phyloP scores from a whole-genome alignment of 1,284 basidiomycete species.

The Rhodotorula sp. region DNA sequence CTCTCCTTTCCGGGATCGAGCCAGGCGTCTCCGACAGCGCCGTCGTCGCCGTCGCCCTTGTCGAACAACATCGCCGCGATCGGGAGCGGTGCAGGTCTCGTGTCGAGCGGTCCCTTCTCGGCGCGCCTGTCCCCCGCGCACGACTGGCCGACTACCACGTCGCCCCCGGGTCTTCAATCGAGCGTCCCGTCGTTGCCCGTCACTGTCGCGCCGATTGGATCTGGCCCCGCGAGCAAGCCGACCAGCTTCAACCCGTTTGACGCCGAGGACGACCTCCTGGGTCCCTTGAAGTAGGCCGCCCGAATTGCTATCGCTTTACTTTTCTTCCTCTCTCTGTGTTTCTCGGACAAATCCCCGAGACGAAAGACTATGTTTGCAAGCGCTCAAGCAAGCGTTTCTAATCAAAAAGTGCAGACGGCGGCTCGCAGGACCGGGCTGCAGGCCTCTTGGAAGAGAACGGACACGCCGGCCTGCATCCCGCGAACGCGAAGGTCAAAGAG shows the following conservation, averaged over 20 bases:
- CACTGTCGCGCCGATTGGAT: conserved; percentile 5
- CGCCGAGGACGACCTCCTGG: conserved; percentile 31
- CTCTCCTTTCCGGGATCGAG: background rate
- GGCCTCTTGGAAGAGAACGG: background rate
- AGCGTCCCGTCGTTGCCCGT: background rate
- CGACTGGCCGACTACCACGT: conserved; percentile 22
- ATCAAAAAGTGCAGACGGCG: background rate
- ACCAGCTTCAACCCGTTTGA: conserved; percentile 27
- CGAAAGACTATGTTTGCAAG: no score
- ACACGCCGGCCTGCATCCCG: no score
- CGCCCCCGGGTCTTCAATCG: conserved; percentile 3
- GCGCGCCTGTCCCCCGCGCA: conserved; percentile 24
- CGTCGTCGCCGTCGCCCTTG: background rate
- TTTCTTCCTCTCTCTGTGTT: background rate
- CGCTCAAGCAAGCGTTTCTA: background rate
- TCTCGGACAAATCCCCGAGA: background rate
- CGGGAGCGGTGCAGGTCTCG: conserved; percentile 7
- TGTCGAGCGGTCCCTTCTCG: conserved; percentile 15
- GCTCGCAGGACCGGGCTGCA: background rate
- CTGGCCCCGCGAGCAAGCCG: background rate
- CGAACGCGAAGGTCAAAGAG: no score
- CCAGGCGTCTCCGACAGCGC: conserved; percentile 1
- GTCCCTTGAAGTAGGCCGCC: conserved; percentile 13
- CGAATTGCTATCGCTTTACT: background rate
- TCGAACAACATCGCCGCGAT: conserved; percentile 7